Evolutionary conservation across 2,329 filamentous ascomycete genomes (phyloP), one percentile per base, ranked within the genome.

Genomic region (Parascedosporium putredinis): DNA sequence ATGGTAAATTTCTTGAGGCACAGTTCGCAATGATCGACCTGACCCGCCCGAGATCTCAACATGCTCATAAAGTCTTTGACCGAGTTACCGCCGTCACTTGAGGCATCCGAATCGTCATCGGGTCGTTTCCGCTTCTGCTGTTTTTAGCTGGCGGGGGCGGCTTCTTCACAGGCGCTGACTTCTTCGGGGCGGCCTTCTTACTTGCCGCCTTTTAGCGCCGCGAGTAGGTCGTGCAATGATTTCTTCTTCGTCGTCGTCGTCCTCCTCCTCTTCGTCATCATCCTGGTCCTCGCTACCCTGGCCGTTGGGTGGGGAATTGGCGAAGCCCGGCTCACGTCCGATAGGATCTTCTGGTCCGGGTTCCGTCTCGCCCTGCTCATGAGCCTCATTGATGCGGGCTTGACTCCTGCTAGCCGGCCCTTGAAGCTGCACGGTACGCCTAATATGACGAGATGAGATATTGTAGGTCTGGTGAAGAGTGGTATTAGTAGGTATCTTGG

Each of bases 1-100:
- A 97, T 90, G 0, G 88, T 95, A 61, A 97, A 97, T 33, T 89
- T 82, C 63, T 93, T 95, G 40, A 77, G 75, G 64, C 91, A 97
- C 3, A 83, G 69, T 54, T 86, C 88, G 62, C 91, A 97, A 56
- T 95, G 90, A 55, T 86, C 88, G 60, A 91, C 79, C 64, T 97
- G 91, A 2, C 88, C 89, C 2, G 88, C 86, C n/a, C 83, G 63
- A 2, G 83, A 82, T 27, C 70, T 70, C 33, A 66, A 58, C 23
- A 61, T 62, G 53, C 40, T 38, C 36, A 49, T 38, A 38, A 42
- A 27, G 34, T 49, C 40, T 38, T 74, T 58, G 47, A 75, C 57
- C 59, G 79, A 67, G 16, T 79, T 65, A 57, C 71, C 68, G 10
- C 65, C 27, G 33, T 29, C 38, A 22, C 38, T 42, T 9, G 18